Conservation (phyloP, 2,329 filamentous ascomycete genomes). For the Dryadomyces quercus-mongolicae region DNA sequence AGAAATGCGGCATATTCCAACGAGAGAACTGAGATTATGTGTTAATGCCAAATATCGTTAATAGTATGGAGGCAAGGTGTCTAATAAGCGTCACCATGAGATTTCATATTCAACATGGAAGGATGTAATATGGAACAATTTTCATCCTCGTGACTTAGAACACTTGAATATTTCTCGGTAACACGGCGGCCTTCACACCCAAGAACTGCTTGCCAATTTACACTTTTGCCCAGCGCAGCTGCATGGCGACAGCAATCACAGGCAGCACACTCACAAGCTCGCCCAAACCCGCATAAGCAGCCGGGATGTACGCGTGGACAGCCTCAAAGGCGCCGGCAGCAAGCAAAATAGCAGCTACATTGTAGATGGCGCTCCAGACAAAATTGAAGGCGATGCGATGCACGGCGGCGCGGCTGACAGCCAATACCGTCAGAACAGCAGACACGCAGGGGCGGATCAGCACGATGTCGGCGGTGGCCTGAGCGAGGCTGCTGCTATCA, state of each 20-base stretch:
- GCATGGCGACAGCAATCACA: constrained; percentile 47
- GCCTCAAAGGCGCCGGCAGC: constrained; percentile 47
- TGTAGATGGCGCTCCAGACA: constrained; percentile 58
- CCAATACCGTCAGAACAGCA: constrained; percentile 46
- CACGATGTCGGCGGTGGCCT: constrained; percentile 56
- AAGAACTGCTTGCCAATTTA: no score
- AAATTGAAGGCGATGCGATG: constrained; percentile 55
- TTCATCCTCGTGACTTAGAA: no score
- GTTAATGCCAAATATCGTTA: no score
- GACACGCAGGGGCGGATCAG: constrained; percentile 44
- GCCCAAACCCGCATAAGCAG: constrained; percentile 54
- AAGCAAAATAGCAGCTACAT: constrained; percentile 53
- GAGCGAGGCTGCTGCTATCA: constrained; percentile 45
- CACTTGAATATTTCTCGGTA: no score
- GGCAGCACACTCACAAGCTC: constrained; percentile 65
- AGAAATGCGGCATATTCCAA: no score
- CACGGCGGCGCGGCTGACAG: constrained; percentile 33
- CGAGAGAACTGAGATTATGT: no score
- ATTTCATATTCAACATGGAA: no score
- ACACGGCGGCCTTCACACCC: no score
- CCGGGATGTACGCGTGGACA: constrained; percentile 31
- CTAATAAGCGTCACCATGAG: no score
- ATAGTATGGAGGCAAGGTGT: no score
- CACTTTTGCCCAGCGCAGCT: constrained; percentile 26
- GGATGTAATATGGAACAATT: no score